Conservation (phyloP, 441 rosid genomes). For the Iberis amara region DNA sequence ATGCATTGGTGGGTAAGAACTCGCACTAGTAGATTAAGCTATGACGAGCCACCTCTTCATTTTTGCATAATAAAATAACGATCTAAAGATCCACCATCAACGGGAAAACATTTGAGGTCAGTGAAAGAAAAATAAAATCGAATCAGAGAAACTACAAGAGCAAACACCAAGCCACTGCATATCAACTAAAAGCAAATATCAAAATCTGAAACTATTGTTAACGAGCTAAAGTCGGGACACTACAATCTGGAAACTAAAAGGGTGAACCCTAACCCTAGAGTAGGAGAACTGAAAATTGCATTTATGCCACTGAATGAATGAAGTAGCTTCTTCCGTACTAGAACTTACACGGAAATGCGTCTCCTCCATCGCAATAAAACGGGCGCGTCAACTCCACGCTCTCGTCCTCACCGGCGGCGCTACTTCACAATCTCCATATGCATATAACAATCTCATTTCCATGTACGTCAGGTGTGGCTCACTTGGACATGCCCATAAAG, state of each 20-base stretch:
- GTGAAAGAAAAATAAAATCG: too few relatives aligned
- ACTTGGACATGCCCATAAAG: conserved; percentile 35
- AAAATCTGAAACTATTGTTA: too few relatives aligned
- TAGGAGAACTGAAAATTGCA: too few relatives aligned
- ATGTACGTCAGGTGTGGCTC: conserved; percentile 62
- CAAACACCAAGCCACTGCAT: too few relatives aligned
- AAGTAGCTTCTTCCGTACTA: conserved; percentile 28
- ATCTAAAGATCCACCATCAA: too few relatives aligned
- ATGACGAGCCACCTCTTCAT: background rate
- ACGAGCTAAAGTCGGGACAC: too few relatives aligned
- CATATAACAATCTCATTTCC: conserved; percentile 56
- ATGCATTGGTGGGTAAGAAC: conserved; percentile 10
- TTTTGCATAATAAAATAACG: background rate
- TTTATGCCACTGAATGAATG: conserved; percentile 35
- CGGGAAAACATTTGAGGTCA: too few relatives aligned
- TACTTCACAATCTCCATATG: conserved; percentile 37
- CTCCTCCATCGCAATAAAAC: conserved; percentile 36
- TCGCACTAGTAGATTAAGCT: background rate
- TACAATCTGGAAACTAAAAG: too few relatives aligned
- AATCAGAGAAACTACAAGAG: too few relatives aligned
- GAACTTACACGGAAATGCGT: conserved; percentile 54
- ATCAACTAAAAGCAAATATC: too few relatives aligned
- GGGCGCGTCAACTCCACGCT: conserved; percentile 71
- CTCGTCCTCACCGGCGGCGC: conserved; percentile 40
- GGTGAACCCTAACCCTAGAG: too few relatives aligned